Percentiles rank a stretch among this genome's conserved stretches.
Conservation (phyloP, 352 stramenopile species). For the Pythium coloratum region DNA sequence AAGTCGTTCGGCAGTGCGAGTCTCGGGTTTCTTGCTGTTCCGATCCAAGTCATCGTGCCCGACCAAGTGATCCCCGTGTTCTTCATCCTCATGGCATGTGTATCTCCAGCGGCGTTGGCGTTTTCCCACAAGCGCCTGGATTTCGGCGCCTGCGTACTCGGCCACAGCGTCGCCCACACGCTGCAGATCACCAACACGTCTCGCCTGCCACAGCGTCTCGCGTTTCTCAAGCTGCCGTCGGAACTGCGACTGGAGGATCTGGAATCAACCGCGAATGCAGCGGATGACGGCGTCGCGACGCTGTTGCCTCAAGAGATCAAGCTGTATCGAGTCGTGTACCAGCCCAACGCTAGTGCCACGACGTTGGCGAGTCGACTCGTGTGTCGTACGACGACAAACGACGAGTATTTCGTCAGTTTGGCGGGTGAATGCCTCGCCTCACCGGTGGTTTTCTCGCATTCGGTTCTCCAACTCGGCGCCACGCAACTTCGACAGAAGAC, state of each 20-base stretch:
- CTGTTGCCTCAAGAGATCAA: slow-evolving; percentile 49
- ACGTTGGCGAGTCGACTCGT: slow-evolving; percentile 36
- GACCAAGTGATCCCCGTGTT: slow-evolving; percentile 69
- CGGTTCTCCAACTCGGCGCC: slow-evolving; percentile 45
- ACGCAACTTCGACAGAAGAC: slow-evolving; percentile 43
- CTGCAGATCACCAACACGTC: slow-evolving; percentile 52
- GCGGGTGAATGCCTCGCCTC: slow-evolving; percentile 39
- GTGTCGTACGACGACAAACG: slow-evolving; percentile 48
- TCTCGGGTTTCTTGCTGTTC: slow-evolving; percentile 30
- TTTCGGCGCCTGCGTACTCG: slow-evolving; percentile 56
- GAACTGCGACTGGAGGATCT: slow-evolving; percentile 45
- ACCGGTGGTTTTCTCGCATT: slow-evolving; percentile 48
- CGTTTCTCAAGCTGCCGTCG: slow-evolving; percentile 55
- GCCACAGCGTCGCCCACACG: slow-evolving; percentile 37
- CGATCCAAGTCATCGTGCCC: slow-evolving; percentile 47
- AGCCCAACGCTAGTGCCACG: slow-evolving; percentile 40
- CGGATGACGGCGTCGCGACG: slow-evolving; percentile 60
- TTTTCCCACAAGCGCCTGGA: slow-evolving; percentile 36
- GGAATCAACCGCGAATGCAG: slow-evolving; percentile 8
- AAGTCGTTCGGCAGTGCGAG: slow-evolving; percentile 21
- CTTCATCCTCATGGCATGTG: slow-evolving; percentile 43
- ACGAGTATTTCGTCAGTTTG: slow-evolving; percentile 44
- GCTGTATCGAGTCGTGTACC: slow-evolving; percentile 44
- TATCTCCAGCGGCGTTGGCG: slow-evolving; percentile 32
- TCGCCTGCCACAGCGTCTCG: slow-evolving; percentile 58